phyloP scores from a whole-genome alignment of 345 rosid species.

The Eucalyptus lansdowneana region DNA sequence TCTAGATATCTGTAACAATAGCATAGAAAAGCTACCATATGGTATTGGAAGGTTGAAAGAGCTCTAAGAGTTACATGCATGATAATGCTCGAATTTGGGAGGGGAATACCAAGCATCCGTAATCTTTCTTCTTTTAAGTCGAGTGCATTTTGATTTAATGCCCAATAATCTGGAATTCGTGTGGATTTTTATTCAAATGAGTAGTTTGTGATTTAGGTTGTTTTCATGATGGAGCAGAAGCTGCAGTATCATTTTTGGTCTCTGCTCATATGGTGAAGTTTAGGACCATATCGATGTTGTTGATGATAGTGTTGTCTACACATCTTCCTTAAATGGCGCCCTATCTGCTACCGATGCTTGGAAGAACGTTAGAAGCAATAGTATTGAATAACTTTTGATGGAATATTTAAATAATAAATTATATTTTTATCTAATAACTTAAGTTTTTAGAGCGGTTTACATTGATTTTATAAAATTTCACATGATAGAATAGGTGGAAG shows the following conservation, averaged over 20 bases:
- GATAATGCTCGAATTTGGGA: not conserved
- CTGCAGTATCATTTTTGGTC: not conserved
- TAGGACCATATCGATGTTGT: not conserved
- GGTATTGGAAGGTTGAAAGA: not conserved
- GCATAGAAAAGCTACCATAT: not conserved
- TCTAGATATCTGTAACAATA: not conserved
- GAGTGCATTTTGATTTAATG: not conserved
- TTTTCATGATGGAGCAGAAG: not conserved
- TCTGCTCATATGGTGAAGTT: not conserved
- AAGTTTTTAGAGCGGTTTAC: no score
- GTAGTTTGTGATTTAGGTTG: not conserved
- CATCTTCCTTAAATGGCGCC: not conserved
- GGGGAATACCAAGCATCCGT: not conserved
- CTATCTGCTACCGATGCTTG: not conserved
- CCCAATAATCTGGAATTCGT: not conserved
- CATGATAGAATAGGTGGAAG: no score
- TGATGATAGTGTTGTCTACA: not conserved
- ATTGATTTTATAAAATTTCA: no score
- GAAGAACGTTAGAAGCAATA: fast-evolving
- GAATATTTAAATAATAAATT: no score
- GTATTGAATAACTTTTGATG: no score
- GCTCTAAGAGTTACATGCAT: not conserved
- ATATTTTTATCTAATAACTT: no score
- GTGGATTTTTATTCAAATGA: not conserved
- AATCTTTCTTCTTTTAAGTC: not conserved